A percentile compares a stretch with the other conserved stretches of the same genome.
phyloP scores from a whole-genome alignment of 495 filamentous ascomycete species.

The Venustampulla echinocandica region DNA sequence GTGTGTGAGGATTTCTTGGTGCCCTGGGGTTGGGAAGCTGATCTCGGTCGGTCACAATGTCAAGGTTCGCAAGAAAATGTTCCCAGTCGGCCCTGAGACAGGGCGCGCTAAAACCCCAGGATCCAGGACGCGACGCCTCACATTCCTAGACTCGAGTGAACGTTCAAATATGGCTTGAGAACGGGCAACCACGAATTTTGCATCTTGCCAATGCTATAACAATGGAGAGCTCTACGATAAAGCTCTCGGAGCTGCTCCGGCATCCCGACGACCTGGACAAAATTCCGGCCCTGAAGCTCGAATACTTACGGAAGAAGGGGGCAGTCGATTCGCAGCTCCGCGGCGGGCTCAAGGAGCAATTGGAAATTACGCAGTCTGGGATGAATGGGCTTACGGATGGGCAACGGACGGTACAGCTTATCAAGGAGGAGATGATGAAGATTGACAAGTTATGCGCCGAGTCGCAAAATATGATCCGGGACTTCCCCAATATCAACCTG shows the following conservation, averaged over 20 bases:
- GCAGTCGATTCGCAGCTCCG: conserved; percentile 85
- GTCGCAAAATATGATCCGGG: conserved; percentile 88
- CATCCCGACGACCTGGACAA: conserved; percentile 90
- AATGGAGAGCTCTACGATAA: conserved; percentile 51
- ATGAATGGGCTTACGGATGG: conserved; percentile 80
- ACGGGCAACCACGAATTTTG: not conserved
- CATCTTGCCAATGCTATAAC: conserved; percentile 10
- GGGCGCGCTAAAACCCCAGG: conserved; percentile 3
- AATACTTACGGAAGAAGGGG: conserved; percentile 90
- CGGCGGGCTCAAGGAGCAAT: conserved; percentile 76
- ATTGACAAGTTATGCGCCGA: conserved; percentile 97
- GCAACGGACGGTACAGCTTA: conserved; percentile 75
- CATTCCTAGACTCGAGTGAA: not conserved
- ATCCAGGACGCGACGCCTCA: conserved; percentile 4
- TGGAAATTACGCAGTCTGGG: conserved; percentile 84
- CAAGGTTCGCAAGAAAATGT: conserved; percentile 8
- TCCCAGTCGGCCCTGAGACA: not conserved
- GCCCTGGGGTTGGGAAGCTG: not conserved
- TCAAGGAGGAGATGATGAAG: conserved; percentile 96
- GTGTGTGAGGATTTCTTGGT: not conserved
- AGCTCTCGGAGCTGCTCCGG: conserved; percentile 65
- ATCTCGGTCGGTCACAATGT: conserved; percentile 2
- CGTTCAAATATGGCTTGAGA: conserved; percentile 14
- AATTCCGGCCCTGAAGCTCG: conserved; percentile 77
- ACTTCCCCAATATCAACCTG: conserved; percentile 94